A percentile compares a stretch with the other conserved stretches of the same genome.
phyloP scores from a whole-genome alignment of 148 eudicot species.

The Persicaria tinctoria region DNA sequence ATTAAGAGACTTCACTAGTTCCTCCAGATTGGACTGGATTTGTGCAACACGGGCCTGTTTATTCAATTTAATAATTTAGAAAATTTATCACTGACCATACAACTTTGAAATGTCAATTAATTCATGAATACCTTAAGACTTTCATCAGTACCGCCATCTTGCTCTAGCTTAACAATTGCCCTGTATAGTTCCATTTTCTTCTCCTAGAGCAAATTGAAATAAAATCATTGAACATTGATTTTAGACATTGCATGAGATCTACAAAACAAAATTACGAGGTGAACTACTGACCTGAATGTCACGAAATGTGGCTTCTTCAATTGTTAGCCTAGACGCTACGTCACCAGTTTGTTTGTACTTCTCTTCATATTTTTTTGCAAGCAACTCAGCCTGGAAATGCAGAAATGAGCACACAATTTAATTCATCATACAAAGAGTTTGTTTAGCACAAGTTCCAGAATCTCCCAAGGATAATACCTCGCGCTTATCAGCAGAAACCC shows the following conservation, averaged over 20 bases:
- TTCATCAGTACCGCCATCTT: constrained; percentile 33
- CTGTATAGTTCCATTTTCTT: constrained; percentile 47
- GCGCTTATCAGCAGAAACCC: constrained; percentile 67
- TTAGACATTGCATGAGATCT: constrained; percentile 1
- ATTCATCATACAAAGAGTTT: not conserved
- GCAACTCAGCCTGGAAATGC: constrained; percentile 54
- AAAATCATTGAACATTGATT: constrained; percentile 1
- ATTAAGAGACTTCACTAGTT: constrained; percentile 71
- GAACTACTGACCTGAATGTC: constrained; percentile 71
- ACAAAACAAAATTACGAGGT: constrained; percentile 8
- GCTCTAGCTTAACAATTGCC: constrained; percentile 42
- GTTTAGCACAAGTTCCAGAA: not conserved
- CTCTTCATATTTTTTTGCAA: constrained; percentile 92
- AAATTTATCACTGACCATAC: constrained; percentile 6
- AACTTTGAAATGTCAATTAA: not conserved
- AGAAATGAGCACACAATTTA: not conserved
- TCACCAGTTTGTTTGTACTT: constrained; percentile 84
- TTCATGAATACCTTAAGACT: constrained; percentile 28
- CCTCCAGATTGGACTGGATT: constrained; percentile 72
- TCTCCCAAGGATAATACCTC: constrained; percentile 48
- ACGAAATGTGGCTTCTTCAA: constrained; percentile 95
- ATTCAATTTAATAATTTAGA: not conserved
- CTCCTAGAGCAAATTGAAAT: constrained; percentile 24
- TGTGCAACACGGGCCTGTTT: constrained; percentile 56
- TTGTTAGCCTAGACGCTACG: constrained; percentile 86